phyloP scores from a whole-genome alignment of 306 rosid genomes.

The Oxytropis ochrocephala region DNA sequence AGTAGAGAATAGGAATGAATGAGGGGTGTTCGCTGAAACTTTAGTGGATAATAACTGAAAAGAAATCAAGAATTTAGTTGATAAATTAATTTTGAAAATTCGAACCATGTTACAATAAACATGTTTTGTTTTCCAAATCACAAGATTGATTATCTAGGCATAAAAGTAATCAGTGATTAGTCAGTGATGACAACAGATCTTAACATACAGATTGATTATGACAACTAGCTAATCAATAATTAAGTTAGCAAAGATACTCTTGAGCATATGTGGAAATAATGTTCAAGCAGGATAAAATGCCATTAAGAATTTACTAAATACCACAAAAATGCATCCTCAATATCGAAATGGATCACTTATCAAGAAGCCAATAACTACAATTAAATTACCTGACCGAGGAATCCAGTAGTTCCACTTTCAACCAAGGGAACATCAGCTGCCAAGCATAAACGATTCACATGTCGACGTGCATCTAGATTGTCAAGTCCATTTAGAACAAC shows the following conservation, averaged over 20 bases:
- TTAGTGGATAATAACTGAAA: background rate
- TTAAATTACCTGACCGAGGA: slow-evolving; percentile 88
- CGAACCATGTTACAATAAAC: background rate
- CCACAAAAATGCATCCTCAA: background rate
- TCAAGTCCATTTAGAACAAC: slow-evolving; percentile 97
- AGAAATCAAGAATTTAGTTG: background rate
- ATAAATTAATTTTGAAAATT: background rate
- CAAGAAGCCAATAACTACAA: slow-evolving; percentile 13
- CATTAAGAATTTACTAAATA: background rate
- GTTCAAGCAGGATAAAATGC: background rate
- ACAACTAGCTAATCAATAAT: background rate
- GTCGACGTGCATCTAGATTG: slow-evolving; percentile 96
- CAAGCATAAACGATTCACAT: slow-evolving; percentile 93
- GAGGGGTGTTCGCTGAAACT: background rate
- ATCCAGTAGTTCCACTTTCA: slow-evolving; percentile 99
- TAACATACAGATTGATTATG: background rate
- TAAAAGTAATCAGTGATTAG: background rate
- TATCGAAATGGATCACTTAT: background rate
- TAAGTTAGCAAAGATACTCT: background rate
- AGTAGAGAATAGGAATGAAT: background rate
- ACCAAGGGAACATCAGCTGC: slow-evolving; percentile 93
- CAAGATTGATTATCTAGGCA: background rate
- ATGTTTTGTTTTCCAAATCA: background rate
- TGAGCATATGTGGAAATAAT: background rate
- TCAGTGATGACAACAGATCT: background rate